Conservation (phyloP, 306 rosid genomes). For the Dicorynia guianensis region DNA sequence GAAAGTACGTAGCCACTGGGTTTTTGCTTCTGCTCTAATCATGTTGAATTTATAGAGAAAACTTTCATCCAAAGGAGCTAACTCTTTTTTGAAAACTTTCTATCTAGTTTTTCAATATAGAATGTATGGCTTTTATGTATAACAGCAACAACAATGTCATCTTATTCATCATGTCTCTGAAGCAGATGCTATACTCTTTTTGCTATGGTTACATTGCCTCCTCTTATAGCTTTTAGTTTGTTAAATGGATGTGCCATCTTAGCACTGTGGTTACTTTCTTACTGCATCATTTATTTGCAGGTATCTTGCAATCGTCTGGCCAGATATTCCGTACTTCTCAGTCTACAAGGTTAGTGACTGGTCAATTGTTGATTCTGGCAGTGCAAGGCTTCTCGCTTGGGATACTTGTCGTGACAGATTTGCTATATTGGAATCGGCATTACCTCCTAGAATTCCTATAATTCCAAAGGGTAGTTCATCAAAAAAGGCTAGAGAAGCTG, state of each 20-base stretch:
- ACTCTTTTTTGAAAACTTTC: slow-evolving; percentile 22
- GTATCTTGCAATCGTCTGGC: slow-evolving; percentile 95
- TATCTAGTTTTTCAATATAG: slow-evolving; percentile 24
- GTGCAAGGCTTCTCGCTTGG: slow-evolving; percentile 98
- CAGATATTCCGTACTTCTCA: slow-evolving; percentile 98
- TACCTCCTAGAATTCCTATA: slow-evolving; percentile 83
- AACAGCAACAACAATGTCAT: background rate
- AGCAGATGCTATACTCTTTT: background rate
- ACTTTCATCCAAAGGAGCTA: background rate
- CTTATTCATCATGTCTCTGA: background rate
- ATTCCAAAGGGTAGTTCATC: slow-evolving; percentile 90
- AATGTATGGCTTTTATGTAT: slow-evolving; percentile 11
- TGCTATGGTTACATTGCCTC: slow-evolving; percentile 9
- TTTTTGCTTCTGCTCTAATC: slow-evolving; percentile 30
- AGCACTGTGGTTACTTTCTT: slow-evolving; percentile 37
- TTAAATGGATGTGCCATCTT: slow-evolving; percentile 18
- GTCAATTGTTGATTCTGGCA: slow-evolving; percentile 99
- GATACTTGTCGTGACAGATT: slow-evolving; percentile 97
- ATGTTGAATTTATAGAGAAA: background rate
- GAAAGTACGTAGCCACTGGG: slow-evolving; percentile 79
- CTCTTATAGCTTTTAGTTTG: slow-evolving; percentile 22
- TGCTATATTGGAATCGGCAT: slow-evolving; percentile 89
- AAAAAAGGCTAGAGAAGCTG: slow-evolving; percentile 91
- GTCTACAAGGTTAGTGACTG: slow-evolving; percentile 94
- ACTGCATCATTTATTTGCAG: slow-evolving; percentile 61